These are phyloP conservation scores for Nicotiana knightiana DNA, from an alignment of 257 asterid species.

Conservation along the genomic window DNA sequence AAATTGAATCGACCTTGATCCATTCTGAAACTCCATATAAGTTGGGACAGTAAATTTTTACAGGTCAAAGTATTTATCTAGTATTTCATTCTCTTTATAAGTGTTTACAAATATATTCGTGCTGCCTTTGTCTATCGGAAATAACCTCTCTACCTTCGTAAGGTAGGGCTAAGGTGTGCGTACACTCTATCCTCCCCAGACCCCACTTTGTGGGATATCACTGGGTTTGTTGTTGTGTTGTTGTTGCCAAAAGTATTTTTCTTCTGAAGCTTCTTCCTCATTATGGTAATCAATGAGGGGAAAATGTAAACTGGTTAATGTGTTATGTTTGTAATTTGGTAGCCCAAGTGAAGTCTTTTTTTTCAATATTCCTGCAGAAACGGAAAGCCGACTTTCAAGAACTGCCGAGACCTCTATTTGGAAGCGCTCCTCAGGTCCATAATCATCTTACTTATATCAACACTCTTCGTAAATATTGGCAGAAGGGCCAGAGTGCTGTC, in stretches of 20 bases:
- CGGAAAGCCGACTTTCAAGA: background rate
- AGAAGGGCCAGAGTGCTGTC: slow-evolving; percentile 6
- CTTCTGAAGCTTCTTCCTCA: background rate
- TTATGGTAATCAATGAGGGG: background rate
- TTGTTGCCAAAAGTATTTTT: background rate
- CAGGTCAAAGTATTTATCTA: background rate
- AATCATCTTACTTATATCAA: slow-evolving; percentile 1
- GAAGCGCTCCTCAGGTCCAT: background rate
- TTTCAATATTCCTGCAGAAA: slow-evolving; percentile 23
- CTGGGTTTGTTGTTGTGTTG: too few species aligned
- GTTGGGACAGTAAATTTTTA: background rate
- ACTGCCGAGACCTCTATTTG: background rate
- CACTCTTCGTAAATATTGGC: slow-evolving; percentile 10
- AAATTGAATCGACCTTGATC: background rate
- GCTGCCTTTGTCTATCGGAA: background rate
- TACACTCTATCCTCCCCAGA: too few species aligned
- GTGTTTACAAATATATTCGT: background rate
- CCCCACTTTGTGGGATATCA: too few species aligned
- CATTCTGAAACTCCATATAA: background rate
- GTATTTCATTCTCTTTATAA: background rate
- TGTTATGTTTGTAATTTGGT: background rate
- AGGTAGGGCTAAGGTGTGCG: too few species aligned
- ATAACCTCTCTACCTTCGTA: too few species aligned
- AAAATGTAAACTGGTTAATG: background rate
- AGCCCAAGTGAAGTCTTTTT: background rate